Conservation (phyloP, 2,329 filamentous ascomycete species). For the Cladophialophora bantiana region DNA sequence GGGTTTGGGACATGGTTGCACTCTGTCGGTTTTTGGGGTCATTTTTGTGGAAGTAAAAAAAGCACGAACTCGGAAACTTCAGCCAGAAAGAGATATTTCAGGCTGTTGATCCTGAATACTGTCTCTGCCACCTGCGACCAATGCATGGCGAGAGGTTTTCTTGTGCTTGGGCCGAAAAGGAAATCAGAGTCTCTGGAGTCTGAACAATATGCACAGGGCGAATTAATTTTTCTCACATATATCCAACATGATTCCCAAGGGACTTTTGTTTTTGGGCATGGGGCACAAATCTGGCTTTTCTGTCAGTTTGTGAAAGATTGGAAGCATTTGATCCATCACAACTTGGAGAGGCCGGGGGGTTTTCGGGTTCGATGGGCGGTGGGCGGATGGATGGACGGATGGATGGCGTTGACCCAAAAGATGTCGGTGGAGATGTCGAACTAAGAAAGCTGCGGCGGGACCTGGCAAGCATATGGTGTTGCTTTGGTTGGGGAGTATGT, state of each 20-base stretch:
- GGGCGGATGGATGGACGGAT: not conserved
- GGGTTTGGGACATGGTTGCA: slow-evolving; percentile 11
- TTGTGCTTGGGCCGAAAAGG: slow-evolving; percentile 5
- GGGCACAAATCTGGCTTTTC: not conserved
- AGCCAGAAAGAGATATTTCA: not conserved
- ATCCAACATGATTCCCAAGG: slow-evolving; percentile 5
- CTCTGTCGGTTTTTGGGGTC: slow-evolving; percentile 1
- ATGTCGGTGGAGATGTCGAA: slow-evolving; percentile 12
- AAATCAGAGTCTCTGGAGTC: not conserved
- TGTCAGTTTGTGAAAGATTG: not conserved
- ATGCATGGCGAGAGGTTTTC: not conserved
- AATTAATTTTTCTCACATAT: slow-evolving; percentile 12
- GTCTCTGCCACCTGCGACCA: not conserved
- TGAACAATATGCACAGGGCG: not conserved
- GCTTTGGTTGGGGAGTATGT: not conserved
- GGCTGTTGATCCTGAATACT: not conserved
- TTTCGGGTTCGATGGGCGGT: not conserved
- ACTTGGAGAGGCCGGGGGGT: not conserved
- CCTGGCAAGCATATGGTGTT: slow-evolving; percentile 14
- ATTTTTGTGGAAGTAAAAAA: slow-evolving; percentile 16
- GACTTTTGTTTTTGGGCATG: not conserved
- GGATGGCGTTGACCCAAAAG: slow-evolving; percentile 12
- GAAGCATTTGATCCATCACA: not conserved
- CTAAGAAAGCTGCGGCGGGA: slow-evolving; percentile 16
- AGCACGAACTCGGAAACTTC: not conserved